Evolutionary conservation across 2,329 filamentous ascomycete species (phyloP), one percentile per base, ranked within the genome.

Genomic region (Penicillium freii): DNA sequence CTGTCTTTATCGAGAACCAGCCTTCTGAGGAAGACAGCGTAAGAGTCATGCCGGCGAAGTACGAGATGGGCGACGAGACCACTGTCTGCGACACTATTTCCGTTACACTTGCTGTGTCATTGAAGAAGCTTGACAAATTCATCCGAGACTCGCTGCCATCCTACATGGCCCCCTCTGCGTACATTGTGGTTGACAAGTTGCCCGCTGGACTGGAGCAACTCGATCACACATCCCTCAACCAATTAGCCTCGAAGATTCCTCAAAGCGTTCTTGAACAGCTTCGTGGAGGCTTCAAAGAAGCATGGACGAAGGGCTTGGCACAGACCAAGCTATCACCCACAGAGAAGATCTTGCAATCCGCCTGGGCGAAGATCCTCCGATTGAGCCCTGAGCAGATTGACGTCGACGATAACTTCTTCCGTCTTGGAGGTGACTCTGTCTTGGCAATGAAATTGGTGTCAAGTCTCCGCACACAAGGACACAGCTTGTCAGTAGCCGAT

Each of bases 401-500:
- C 1, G 70, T 80, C 1, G 79, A 84, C 11, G 80, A 85, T 63
- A 84, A 81, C 71, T 86, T 87, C 71, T 86, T 87, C 76, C 77
- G 79, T 3, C 77, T 85, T 0, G 84, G 84, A 1, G 84, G 84
- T 21, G 83, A 86, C 70, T 86, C 84, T 0, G 82, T 86, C 27
- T 72, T 78, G 1, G 83, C 83, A 2, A 87, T 87, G 82, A 80
- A 77, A 44, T 66, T 84, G 1, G 80, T 82, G 0, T 77, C 81
- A 11, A 71, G 67, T 42, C 72, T 78, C 8, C 75, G 80, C 45
- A 66, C 69, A 0, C 71, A 78, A 39, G 78, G 77, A 0, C 70
- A 81, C 40, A 59, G 62, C 0, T 58, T 83, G 50, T 77, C 75
- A 0, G 81, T 83, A 1, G 77, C 80, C 1, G 76, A 82, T 31